Evolutionary conservation across 164 flowering plant genomes (phyloP), one percentile per base, ranked within the genome.

Genomic region (Tetracentron sinense): DNA sequence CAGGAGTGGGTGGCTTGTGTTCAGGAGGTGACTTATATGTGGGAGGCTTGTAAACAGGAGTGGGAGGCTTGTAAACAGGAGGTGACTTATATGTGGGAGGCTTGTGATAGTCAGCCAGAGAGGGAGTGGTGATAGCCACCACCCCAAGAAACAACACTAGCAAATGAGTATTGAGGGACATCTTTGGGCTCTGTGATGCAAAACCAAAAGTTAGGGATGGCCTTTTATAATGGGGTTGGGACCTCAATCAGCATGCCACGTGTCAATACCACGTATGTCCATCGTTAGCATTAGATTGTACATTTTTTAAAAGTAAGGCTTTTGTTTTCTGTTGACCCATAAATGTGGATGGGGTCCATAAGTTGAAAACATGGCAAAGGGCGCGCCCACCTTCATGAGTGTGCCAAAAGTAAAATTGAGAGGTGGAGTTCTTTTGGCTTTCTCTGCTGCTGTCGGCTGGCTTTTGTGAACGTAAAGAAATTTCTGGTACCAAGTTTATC

Each of bases 141-240:
- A 61, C 55, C 5, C 65, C 71, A 46, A 68, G 55, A 1, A 68
- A 19, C 44, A 68, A 31, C 7, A 46, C 33, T 29, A 61, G 61
- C 15, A 46, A 17, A 55, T 68, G 14, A 6, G 54, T 30, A 6
- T n/a, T n/a, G n/a, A 38, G 33, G 55, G 71, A 47, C 71, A 61
- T 68, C 6, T 60, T 30, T 52, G 23, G 1, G 22, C n/a, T 50
- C 6, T 19, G n/a, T 30, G n/a, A 35, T 14, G 28, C 35, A 15
- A 54, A n/a, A n/a, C n/a, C n/a, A 27, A n/a, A 12, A 54, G 35
- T 27, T 10, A 2, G n/a, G 35, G 21, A 21, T 54, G 21, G 28
- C 38, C 23, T 27, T 54, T 54, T 54, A 52, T 28, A 29, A n/a
- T n/a, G n/a, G n/a, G n/a, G n/a, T n/a, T n/a, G n/a, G n/a, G 48